Conservation (phyloP, 2,329 filamentous ascomycete genomes). For the Pseudogymnoascus sp. region DNA sequence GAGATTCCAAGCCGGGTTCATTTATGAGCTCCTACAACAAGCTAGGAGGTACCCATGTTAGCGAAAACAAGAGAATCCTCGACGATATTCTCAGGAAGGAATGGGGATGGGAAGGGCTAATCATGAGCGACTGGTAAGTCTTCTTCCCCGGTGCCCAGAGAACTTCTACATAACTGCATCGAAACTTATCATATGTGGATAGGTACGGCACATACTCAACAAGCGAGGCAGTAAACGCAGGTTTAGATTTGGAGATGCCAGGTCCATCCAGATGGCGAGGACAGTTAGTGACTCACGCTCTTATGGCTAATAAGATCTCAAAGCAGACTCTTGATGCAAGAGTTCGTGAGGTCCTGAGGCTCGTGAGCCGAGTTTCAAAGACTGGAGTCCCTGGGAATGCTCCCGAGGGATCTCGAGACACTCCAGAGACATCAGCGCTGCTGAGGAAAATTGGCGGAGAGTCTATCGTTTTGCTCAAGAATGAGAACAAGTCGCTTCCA, state of each 20-base stretch:
- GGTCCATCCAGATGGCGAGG: conserved; percentile 36
- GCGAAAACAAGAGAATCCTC: conserved; percentile 45
- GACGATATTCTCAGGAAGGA: conserved; percentile 45
- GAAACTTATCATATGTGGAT: not conserved
- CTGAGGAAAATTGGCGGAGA: conserved; percentile 14
- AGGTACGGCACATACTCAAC: conserved; percentile 20
- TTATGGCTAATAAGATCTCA: conserved; percentile 26
- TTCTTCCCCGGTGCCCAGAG: not conserved
- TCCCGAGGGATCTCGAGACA: conserved; percentile 5
- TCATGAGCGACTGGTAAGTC: conserved; percentile 52
- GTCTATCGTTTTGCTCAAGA: conserved; percentile 68
- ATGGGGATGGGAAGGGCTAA: conserved; percentile 49
- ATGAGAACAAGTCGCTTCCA: conserved; percentile 53
- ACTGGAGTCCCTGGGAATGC: conserved; percentile 11
- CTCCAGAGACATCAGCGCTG: conserved; percentile 12
- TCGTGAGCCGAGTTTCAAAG: conserved; percentile 21
- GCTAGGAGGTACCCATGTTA: conserved; percentile 49
- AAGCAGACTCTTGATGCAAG: conserved; percentile 24
- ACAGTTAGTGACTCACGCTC: conserved; percentile 17
- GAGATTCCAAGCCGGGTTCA: conserved; percentile 40
- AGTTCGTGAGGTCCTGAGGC: conserved; percentile 28
- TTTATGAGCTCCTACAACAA: conserved; percentile 56
- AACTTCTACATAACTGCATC: not conserved
- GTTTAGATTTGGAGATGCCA: conserved; percentile 41
- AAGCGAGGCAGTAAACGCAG: conserved; percentile 31